Base-by-base conservation (phyloP, 108 stramenopile genomes). In the Phaeodactylum tricornutum region DNA sequence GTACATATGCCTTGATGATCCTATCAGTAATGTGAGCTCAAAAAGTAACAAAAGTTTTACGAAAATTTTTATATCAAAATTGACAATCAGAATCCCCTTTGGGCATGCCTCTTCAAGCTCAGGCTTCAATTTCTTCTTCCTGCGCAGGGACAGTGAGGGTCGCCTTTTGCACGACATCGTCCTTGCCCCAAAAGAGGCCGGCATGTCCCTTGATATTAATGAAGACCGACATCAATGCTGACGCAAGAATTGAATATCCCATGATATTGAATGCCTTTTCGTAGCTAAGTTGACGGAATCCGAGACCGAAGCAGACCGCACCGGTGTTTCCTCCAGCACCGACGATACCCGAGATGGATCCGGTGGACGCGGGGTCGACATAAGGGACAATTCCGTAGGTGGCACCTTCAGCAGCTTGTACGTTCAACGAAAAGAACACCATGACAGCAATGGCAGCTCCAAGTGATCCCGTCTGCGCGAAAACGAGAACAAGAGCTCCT, bases 351-450 rank as follows among this genome's bases (percentile, higher is more conserved):
- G 81, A 35, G 50, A 90, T 74, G 12, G 75, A 64, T 49, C 89
- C 89, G 22, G 81, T 82, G 39, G 69, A 62, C 26, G 71, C 56
- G 4, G 89, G 89, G 50, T 72, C 53, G 38, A 91, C 63, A 64
- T 84, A 91, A 40, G 89, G 89, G 21, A 91, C 89, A 62, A 91
- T 86, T 26, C 73, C 78, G 39, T 64, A 90, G 1, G 79, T 60
- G 20, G 79, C 43, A 31, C 88, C 88, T 56, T 87, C 82, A 12
- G 82, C 82, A 35, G 63, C 73, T 61, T 90, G 88, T 6, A 87
- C 84, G 46, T 63, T 84, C n/a, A 77, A 16, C 20, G 81, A 81
- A 64, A 91, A 91, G 65, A 71, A 63, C 8, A 81, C 62, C 69
- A 91, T 74, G 51, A 68, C 29, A n/a, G 55, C 43, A 58, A 90